Evolutionary conservation across 345 rosid genomes (phyloP), one percentile per base, ranked within the genome.

Genomic region (Linum usitatissimum): DNA sequence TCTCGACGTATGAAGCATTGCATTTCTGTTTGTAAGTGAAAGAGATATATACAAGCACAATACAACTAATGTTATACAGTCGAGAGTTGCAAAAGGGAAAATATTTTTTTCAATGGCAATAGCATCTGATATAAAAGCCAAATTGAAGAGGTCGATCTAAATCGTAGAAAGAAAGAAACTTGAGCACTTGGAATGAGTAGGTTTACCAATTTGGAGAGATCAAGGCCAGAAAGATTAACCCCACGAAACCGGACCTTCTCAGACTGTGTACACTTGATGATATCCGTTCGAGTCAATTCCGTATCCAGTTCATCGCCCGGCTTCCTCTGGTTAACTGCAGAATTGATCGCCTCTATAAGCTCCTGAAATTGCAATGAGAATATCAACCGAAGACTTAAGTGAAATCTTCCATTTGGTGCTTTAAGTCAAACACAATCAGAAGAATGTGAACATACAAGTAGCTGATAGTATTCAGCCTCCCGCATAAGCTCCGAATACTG

Each of bases 161-260:
- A 57, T 28, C 18, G n/a, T 51, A 28, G n/a, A 5, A n/a, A 3
- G 59, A 53, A 36, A 38, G 1, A 64, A 55, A 20, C 69, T 61
- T 57, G 40, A 70, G 72, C 23, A 48, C 48, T 31, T 30, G 61
- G 56, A 49, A 18, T 61, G 36, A 67, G 61, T 65, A 75, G 62
- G 34, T 2, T 64, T 86, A 87, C 98, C 93, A 92, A 78, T 72
- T 92, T 89, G 55, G 98, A 92, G 59, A 92, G 95, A 78, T 92
- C 93, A 62, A 92, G 75, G 55, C 95, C 95, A 69, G 93, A 80
- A 71, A 92, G 89, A 79, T 85, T 87, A 73, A 92, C 69, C 36
- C 96, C 96, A 57, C 95, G 86, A 72, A 92, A 84, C 76, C 80
- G 84, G 66, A 81, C 84, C 81, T 55, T 84, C 55, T 85, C 79